A percentile compares a stretch with the other conserved stretches of the same genome.
Evolutionary conservation across 108 stramenopile genomes (phyloP).

Genomic region (Fistulifera pelliculosa): DNA sequence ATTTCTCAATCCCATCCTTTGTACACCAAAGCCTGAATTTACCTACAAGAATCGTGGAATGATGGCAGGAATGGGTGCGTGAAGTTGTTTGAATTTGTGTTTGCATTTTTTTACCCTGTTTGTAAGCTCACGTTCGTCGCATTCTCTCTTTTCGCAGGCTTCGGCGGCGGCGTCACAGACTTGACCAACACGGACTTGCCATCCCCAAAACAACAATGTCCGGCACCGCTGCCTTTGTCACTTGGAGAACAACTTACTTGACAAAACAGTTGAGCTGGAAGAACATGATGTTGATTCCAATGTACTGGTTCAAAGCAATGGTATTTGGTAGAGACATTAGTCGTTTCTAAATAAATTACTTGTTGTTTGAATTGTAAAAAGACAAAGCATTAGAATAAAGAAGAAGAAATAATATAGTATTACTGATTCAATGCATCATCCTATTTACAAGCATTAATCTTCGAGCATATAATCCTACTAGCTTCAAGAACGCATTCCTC

Average conservation of each 20-base stretch:
- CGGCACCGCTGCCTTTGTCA: slow-evolving; percentile 55
- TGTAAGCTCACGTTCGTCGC: slow-evolving; percentile 23
- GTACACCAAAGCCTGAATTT: slow-evolving; percentile 36
- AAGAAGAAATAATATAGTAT: too few species aligned
- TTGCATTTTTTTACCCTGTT: slow-evolving; percentile 23
- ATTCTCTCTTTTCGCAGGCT: slow-evolving; percentile 1
- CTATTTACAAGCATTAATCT: too few species aligned
- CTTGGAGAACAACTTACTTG: slow-evolving; percentile 85
- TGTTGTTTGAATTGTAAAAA: too few species aligned
- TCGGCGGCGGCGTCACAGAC: too few species aligned
- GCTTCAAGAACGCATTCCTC: background rate
- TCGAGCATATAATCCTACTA: too few species aligned
- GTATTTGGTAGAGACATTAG: slow-evolving; percentile 89
- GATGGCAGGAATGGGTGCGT: slow-evolving; percentile 72
- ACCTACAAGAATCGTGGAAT: slow-evolving; percentile 35
- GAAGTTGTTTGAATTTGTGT: slow-evolving; percentile 40
- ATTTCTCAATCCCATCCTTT: slow-evolving; percentile 28
- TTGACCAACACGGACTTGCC: background rate
- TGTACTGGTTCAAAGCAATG: slow-evolving; percentile 94
- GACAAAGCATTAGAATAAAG: too few species aligned
- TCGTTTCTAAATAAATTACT: slow-evolving; percentile 3
- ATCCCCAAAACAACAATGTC: slow-evolving; percentile 15
- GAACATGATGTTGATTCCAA: slow-evolving; percentile 83
- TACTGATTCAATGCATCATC: too few species aligned
- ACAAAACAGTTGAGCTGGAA: slow-evolving; percentile 34